Base-by-base conservation (phyloP, 1,284 basidiomycete species). In the Phellopilus nigrolimitatus region DNA sequence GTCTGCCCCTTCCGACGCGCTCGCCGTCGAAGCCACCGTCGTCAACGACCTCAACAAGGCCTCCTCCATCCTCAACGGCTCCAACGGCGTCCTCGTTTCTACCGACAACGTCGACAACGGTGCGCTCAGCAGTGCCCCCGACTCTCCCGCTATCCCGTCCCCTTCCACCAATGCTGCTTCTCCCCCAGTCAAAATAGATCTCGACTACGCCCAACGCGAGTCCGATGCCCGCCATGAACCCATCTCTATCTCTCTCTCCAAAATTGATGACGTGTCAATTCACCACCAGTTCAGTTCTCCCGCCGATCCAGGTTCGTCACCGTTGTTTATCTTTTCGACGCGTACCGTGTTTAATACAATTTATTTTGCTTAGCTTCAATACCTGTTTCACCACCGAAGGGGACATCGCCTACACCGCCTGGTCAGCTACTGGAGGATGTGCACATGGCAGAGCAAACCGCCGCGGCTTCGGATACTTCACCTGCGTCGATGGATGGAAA, bases 211-310 rank as follows among this genome's bases (percentile, higher is more conserved):
- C 54, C 75, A 81, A 58, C 74, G 75, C 57, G 84, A 85, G 69
- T 79, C 78, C 59, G 79, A 84, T 71, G 79, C 71, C 57, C 76
- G 77, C 47, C 73, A 77, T 62, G 80, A 82, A 59, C 78, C 78
- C 37, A 63, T 77, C 43, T 67, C 72, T 43, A 63, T 79, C 57
- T 78, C 68, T 56, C 58, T 68, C 22, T 64, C 66, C 59, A 66
- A 64, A 53, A 49, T 66, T 34, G 67, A 71, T 48, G 66, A 68
- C 62, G 66, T 65, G 66, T 78, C 80, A 38, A 66, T 68, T 28
- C 68, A 70, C 51, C 69, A 73, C 13, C 71, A 76, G 62, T 60
- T 70, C 31, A 66, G 64, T 45, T 68, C 71, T 4, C 71, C 75
- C 1, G 59, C 68, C 22, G 75, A 82, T 64, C 68, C 76, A 64